Conservation (phyloP, 2,329 filamentous ascomycete species). For the Pseudogymnoascus sp. region DNA sequence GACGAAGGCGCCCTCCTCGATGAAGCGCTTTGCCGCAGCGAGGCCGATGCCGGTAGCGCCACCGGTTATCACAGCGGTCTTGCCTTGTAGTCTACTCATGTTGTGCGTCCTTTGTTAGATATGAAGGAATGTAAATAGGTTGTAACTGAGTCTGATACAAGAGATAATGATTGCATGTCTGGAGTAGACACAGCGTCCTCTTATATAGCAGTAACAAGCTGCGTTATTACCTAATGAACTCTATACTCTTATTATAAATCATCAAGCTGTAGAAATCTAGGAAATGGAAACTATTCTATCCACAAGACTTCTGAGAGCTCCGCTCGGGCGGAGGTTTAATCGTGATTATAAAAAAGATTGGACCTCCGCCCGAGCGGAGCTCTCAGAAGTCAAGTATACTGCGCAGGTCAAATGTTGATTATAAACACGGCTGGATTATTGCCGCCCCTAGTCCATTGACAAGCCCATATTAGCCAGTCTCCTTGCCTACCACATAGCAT, state of each 20-base stretch:
- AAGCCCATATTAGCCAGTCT: too few relatives aligned
- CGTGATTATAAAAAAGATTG: too few relatives aligned
- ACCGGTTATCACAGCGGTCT: conserved; percentile 18
- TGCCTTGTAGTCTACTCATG: conserved; percentile 13
- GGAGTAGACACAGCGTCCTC: not conserved
- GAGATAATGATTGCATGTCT: conserved; percentile 10
- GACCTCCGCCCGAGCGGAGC: not conserved
- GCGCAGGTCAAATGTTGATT: too few relatives aligned
- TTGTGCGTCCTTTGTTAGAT: conserved; percentile 11
- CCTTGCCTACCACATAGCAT: too few relatives aligned
- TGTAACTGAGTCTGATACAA: conserved; percentile 11
- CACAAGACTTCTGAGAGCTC: not conserved
- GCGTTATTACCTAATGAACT: not conserved
- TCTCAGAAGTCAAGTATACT: too few relatives aligned
- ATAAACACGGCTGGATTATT: too few relatives aligned
- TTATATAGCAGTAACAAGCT: conserved; percentile 11
- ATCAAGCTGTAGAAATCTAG: not conserved
- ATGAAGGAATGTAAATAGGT: not conserved
- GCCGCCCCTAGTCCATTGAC: too few relatives aligned
- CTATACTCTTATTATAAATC: not conserved
- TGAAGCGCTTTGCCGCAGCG: conserved; percentile 16
- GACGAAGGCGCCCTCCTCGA: conserved; percentile 17
- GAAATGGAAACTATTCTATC: not conserved
- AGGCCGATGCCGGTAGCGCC: conserved; percentile 17
- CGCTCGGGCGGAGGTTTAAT: not conserved